These are phyloP conservation scores for Chlamydomonas applanata DNA, from an alignment of 139 green algal species.

Conservation along the genomic window DNA sequence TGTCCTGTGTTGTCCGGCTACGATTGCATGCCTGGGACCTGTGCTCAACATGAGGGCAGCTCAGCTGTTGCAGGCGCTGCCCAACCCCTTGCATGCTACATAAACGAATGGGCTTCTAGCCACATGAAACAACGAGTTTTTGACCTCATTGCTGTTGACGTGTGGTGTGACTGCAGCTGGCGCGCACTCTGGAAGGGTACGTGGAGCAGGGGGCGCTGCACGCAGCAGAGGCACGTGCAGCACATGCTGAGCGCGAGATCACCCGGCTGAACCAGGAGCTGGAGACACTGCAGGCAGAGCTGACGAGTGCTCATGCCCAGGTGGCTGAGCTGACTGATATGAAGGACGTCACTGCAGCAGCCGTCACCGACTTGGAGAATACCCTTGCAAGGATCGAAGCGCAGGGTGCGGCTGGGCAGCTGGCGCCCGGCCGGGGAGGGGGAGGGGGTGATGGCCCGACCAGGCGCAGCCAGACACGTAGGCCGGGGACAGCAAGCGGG, in stretches of 20 bases:
- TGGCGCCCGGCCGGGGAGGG: neutral
- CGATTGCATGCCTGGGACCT: too few relatives aligned
- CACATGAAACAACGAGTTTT: too few relatives aligned
- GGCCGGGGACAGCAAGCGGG: too few relatives aligned
- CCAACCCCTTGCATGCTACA: too few relatives aligned
- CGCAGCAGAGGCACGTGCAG: conserved; percentile 17
- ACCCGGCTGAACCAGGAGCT: conserved; percentile 23
- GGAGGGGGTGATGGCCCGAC: too few relatives aligned
- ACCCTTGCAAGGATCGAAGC: conserved; percentile 50
- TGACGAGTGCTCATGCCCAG: conserved; percentile 6
- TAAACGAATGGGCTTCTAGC: too few relatives aligned
- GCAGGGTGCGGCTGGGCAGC: neutral
- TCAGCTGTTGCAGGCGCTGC: too few relatives aligned
- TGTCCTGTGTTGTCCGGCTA: too few relatives aligned
- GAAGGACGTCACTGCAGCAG: conserved; percentile 44
- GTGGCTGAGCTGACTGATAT: conserved; percentile 44
- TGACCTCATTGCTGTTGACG: too few relatives aligned
- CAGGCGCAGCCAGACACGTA: too few relatives aligned
- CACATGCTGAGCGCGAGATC: conserved; percentile 12
- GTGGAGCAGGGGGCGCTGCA: conserved; percentile 18
- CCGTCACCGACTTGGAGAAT: conserved; percentile 45
- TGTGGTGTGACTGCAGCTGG: too few relatives aligned
- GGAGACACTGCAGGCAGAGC: conserved; percentile 15
- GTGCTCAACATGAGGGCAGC: too few relatives aligned
- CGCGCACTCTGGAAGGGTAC: neutral